Base-by-base conservation (phyloP, 2,329 filamentous ascomycete species). In the Fonsecaea multimorphosa region DNA sequence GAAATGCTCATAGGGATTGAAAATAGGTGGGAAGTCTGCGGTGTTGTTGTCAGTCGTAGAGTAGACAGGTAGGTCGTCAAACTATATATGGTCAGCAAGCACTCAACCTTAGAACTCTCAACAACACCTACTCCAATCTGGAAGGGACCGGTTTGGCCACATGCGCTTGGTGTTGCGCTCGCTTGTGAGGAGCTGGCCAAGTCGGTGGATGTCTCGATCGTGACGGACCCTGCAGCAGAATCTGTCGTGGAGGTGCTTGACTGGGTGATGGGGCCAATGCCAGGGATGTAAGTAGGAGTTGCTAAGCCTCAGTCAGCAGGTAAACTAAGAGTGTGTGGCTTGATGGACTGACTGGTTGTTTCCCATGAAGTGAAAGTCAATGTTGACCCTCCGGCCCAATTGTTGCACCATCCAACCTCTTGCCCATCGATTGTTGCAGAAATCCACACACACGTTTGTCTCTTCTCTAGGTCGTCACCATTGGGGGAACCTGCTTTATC, bases 1-100 rank as follows among this genome's bases (percentile, higher is more conserved):
- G 55, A 85, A 77, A 70, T 85, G 82, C 61, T 82, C 79, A 68
- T 84, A 84, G 1, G 82, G 82, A 61, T 79, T 80, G 68, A 76
- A 78, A 64, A 85, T 76, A 51, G 79, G 78, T 9, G 79, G 77
- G 54, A 69, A 73, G 5, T 62, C 32, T n/a, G 71, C 57, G n/a
- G 72, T 74, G 7, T 74, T 74, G 52, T 74, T 74, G 58, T 75
- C 71, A 44, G 68, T 58, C 12, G 63, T 63, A 7, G 68, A 69
- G 34, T 59, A 72, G 29, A 61, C 29, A 24, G 74, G 73, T 34
- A 75, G 67, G 53, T 74, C 69, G 61, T 76, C 74, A 58, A 76
- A 76, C 71, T 74, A 57, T 19, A 44, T 1, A 44, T 38, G 14
- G 58, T 64, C 16, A 63, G 61, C 57, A n/a, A 58, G 12, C 36